Evolutionary conservation across 1,284 basidiomycete species (phyloP).

Genomic region (Ganoderma boninense): DNA sequence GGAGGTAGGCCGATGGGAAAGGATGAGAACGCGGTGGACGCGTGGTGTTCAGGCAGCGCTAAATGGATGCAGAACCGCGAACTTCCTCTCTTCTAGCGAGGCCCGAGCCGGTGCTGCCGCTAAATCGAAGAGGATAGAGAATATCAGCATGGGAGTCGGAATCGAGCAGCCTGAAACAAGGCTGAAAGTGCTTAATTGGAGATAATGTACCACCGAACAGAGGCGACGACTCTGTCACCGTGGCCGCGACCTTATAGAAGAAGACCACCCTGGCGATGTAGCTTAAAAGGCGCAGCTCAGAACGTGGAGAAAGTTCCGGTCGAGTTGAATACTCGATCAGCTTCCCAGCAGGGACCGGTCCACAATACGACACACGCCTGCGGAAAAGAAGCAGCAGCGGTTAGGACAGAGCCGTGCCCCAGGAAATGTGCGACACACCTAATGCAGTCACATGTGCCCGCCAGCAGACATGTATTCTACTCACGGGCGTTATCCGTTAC

Average conservation of each 20-base stretch:
- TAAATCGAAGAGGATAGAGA: background rate
- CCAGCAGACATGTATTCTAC: conserved; percentile 2
- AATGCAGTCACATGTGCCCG: background rate
- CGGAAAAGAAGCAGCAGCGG: conserved; percentile 1
- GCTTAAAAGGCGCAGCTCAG: background rate
- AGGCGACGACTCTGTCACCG: background rate
- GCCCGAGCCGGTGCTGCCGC: background rate
- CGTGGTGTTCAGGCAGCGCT: background rate
- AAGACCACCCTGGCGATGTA: background rate
- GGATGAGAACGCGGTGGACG: background rate
- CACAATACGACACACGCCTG: background rate
- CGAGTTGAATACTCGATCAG: background rate
- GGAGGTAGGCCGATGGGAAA: background rate
- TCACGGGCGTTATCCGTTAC: background rate
- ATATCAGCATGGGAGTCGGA: background rate
- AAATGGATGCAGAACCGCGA: background rate
- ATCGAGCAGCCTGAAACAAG: background rate
- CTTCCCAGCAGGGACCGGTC: background rate
- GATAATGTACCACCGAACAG: background rate
- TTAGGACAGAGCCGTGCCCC: background rate
- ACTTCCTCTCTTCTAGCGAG: background rate
- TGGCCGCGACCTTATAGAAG: background rate
- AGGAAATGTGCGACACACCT: background rate
- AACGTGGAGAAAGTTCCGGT: background rate
- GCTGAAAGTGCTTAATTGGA: no score